phyloP scores from a whole-genome alignment of 2,329 filamentous ascomycete species.

The Acephala macrosclerotiorum region DNA sequence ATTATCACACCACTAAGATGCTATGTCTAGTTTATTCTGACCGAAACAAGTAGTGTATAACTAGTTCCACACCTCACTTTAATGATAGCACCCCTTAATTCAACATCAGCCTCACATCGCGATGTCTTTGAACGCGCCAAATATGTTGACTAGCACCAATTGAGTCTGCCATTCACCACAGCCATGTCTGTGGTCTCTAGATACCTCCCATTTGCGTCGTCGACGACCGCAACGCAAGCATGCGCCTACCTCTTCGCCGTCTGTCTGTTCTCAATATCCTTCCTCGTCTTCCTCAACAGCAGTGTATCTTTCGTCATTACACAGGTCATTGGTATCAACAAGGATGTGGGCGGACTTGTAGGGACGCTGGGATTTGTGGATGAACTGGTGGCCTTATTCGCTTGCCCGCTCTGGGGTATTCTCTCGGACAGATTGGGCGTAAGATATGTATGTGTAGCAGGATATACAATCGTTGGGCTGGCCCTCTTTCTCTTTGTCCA shows the following conservation, averaged over 20 bases:
- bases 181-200: constrained; percentile 32
- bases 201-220: constrained; percentile 61
- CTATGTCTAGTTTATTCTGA: background rate
- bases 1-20: background rate
- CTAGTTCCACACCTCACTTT: background rate
- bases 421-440: constrained; percentile 81
- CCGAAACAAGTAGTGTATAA: background rate
- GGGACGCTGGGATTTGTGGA: constrained; percentile 87
- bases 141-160: background rate
- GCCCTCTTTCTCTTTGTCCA: constrained; percentile 84
- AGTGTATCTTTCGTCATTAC: constrained; percentile 86
- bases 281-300: constrained; percentile 89
- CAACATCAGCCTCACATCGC: background rate
- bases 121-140: background rate
- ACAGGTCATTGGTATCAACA: constrained; percentile 77
- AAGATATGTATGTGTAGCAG: constrained; percentile 74
- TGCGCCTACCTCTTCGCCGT: constrained; percentile 81
- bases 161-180: constrained; percentile 3
- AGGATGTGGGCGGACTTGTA: constrained; percentile 79
- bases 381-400: constrained; percentile 81
- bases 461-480: constrained; percentile 82
- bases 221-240: constrained; percentile 68
- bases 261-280: constrained; percentile 86
- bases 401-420: constrained; percentile 82
- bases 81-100: background rate